These are phyloP conservation scores for Mycena latifolia DNA, from an alignment of 768 basidiomycete genomes.

Conservation along the genomic window DNA sequence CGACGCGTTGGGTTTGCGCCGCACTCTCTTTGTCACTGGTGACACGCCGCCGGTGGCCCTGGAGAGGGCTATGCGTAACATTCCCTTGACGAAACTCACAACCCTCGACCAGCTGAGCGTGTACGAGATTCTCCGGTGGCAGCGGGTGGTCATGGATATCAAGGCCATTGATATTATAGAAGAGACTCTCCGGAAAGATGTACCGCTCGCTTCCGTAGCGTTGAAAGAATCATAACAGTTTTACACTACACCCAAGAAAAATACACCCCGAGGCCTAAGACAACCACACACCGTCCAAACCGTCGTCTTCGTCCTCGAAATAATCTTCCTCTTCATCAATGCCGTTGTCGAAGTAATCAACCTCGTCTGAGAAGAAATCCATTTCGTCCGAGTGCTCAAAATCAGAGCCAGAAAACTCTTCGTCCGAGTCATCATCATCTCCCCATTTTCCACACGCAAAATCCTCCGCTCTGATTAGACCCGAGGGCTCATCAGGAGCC, in stretches of 20 bases:
- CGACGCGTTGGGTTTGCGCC: conserved; percentile 72
- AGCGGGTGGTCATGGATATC: conserved; percentile 83
- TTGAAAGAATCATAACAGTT: conserved; percentile 16
- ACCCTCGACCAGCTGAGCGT: conserved; percentile 78
- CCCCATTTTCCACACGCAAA: conserved; percentile 5
- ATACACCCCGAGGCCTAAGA: too few relatives aligned
- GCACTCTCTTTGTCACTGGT: conserved; percentile 84
- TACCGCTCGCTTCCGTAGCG: conserved; percentile 41
- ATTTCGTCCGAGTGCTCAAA: conserved; percentile 3
- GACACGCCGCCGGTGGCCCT: conserved; percentile 67
- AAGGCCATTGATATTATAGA: conserved; percentile 87
- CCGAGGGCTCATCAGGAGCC: conserved; percentile 4
- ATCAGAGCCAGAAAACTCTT: conserved; percentile 13
- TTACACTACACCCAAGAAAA: too few relatives aligned
- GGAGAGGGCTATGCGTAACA: conserved; percentile 73
- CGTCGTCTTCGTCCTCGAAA: conserved; percentile 1
- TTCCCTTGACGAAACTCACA: conserved; percentile 74
- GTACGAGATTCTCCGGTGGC: conserved; percentile 89
- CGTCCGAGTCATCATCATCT: neutral
- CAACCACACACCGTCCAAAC: conserved; percentile 18
- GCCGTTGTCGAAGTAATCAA: conserved; percentile 33
- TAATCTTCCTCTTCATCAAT: conserved; percentile 32
- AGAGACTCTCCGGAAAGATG: conserved; percentile 65
- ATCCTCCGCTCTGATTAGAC: conserved; percentile 21
- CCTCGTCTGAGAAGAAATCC: conserved; percentile 19